Evolutionary conservation across 495 filamentous ascomycete genomes (phyloP).

Genomic region (Talaromyces wortmannii): DNA sequence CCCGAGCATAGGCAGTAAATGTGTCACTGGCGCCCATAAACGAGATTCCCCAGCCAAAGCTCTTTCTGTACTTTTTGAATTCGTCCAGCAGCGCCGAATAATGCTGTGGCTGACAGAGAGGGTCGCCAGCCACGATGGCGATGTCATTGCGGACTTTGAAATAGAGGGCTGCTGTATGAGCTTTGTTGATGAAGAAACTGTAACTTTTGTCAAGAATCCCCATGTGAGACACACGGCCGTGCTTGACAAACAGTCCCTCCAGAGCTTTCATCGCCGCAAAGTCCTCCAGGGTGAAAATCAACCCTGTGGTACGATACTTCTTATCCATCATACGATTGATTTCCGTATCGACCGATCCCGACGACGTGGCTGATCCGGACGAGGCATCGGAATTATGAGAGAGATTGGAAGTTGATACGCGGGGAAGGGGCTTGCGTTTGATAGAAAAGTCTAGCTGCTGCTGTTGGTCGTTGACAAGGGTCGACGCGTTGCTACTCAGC

Average conservation of each 20-base stretch:
- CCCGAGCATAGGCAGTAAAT: slow-evolving; percentile 18
- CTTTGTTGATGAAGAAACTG: slow-evolving; percentile 30
- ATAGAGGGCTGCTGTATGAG: slow-evolving; percentile 25
- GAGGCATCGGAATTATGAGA: not conserved
- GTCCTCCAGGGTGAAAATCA: slow-evolving; percentile 19
- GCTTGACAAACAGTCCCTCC: slow-evolving; percentile 17
- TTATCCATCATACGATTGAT: not conserved
- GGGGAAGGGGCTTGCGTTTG: not conserved
- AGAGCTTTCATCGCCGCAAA: slow-evolving; percentile 22
- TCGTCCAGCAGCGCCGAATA: slow-evolving; percentile 23
- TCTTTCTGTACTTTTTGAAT: slow-evolving; percentile 25
- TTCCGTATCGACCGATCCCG: not conserved
- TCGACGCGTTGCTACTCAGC: not conserved
- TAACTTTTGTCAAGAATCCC: slow-evolving; percentile 38
- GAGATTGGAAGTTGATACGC: not conserved
- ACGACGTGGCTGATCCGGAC: not conserved
- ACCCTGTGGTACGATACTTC: not conserved
- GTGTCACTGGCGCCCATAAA: slow-evolving; percentile 30
- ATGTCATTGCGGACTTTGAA: slow-evolving; percentile 31
- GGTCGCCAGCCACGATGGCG: slow-evolving; percentile 33
- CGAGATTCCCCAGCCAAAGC: slow-evolving; percentile 20
- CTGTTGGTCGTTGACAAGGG: not conserved
- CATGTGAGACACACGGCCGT: slow-evolving; percentile 37
- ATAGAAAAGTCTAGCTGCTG: not conserved
- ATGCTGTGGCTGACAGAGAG: slow-evolving; percentile 19